A percentile compares a stretch with the other conserved stretches of the same genome.
phyloP scores from a whole-genome alignment of 2,329 filamentous ascomycete species.

The Diaporthe nobilis region DNA sequence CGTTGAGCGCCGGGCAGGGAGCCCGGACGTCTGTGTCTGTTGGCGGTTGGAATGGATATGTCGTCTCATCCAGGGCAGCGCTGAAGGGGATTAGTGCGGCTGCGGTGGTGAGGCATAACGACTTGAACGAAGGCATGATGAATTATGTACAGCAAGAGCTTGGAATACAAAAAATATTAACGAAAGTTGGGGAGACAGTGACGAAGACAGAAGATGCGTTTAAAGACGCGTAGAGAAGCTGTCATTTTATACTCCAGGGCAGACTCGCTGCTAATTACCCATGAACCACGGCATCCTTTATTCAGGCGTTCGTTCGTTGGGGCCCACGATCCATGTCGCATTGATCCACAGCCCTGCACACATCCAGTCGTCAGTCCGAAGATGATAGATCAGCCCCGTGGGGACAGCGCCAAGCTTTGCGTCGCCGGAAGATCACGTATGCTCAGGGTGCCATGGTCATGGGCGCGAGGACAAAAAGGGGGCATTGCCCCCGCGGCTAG shows the following conservation, averaged over 20 bases:
- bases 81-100: not conserved
- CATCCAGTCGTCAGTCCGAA: slow-evolving; percentile 1
- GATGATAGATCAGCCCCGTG: slow-evolving; percentile 29
- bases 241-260: not conserved
- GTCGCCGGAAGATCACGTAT: slow-evolving; percentile 4
- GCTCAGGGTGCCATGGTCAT: not conserved
- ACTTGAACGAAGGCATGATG: slow-evolving; percentile 28
- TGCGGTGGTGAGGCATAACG: not conserved
- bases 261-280: not conserved
- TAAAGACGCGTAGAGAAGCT: not conserved
- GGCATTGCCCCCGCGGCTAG: not conserved
- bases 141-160: not conserved
- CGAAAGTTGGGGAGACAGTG: not conserved
- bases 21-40: slow-evolving; percentile 28
- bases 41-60: slow-evolving; percentile 25
- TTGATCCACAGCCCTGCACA: not conserved
- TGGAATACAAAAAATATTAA: not conserved
- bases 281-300: not conserved
- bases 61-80: slow-evolving; percentile 30
- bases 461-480: not conserved
- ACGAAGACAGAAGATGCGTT: not conserved
- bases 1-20: slow-evolving; percentile 34
- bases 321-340: not conserved
- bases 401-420: slow-evolving; percentile 30
- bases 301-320: not conserved